Base-by-base conservation (phyloP, 441 rosid species). In the Pelargonium cotyledonis region DNA sequence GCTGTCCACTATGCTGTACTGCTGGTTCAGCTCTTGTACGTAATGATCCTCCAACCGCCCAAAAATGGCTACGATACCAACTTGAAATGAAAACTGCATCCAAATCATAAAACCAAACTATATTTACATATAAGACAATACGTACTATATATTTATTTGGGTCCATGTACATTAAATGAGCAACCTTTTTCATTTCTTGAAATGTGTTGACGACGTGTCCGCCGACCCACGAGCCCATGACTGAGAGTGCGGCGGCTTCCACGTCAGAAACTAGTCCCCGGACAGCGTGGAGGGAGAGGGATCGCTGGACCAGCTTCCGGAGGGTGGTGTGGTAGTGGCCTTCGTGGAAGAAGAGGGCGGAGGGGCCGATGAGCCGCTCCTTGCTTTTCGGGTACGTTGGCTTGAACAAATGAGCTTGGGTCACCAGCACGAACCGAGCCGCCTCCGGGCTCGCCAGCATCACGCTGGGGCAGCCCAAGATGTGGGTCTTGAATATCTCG, bases 331-430 rank as follows among this genome's bases (percentile, higher is more conserved):
- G 99, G 68, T 91, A 88, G 40, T 85, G 81, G 53, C 97, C 99
- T 73, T 88, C 89, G 77, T 94, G 99, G 46, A 88, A 94, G 68
- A 94, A 94, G 68, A 94, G 74, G 6, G 95, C 99, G 0, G 89
- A 82, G 8, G 88, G 93, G 0, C 99, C 99, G 3, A 94, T 83
- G 26, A 94, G 82, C n/a, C 73, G 82, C 71, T 94, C 99, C 78
- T 94, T 94, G 77, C 96, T 89, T 72, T 86, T 86, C 2, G 99
- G 99, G 76, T 89, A 94, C 1, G 97, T 89, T 2, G 99, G 97
- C 77, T 83, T 88, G 85, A 94, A 91, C 77, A 94, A 63, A 44
- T 87, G 87, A 67, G 97, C 83, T 57, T 82, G 83, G 0, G 91
- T 86, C 21, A 78, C 86, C 11, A 94, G 73, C 51, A 94, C 91